These are phyloP conservation scores for Teratosphaeria destructans DNA, from an alignment of 2,329 filamentous ascomycete species.

Conservation along the genomic window DNA sequence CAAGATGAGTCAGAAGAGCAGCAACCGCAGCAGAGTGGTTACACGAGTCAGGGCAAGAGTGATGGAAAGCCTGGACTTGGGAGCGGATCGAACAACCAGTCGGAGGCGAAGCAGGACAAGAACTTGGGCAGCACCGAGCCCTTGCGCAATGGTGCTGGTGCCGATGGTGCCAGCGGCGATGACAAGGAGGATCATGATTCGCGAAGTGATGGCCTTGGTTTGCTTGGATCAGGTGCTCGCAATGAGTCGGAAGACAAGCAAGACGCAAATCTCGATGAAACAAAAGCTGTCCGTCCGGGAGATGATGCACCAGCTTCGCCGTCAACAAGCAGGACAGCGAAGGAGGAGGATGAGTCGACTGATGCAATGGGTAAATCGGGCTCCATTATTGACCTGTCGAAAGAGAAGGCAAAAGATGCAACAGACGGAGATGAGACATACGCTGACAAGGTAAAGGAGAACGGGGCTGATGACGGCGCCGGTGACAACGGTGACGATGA, in stretches of 20 bases:
- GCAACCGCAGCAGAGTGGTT: background rate
- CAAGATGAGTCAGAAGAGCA: slow-evolving; percentile 2
- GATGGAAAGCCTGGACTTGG: background rate
- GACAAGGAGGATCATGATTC: background rate
- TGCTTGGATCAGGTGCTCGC: background rate
- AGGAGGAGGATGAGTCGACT: slow-evolving; percentile 13
- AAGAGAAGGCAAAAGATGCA: slow-evolving; percentile 12
- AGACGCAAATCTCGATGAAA: background rate
- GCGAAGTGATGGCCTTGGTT: background rate
- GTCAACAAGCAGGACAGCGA: background rate
- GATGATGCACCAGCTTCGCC: background rate
- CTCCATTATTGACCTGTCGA: slow-evolving; percentile 16
- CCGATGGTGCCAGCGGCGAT: slow-evolving; percentile 2
- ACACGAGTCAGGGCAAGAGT: background rate
- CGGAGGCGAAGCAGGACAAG: slow-evolving; percentile 15
- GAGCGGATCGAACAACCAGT: slow-evolving; percentile 6
- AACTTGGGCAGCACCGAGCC: slow-evolving; percentile 11
- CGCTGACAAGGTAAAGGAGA: background rate
- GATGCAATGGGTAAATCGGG: slow-evolving; percentile 22
- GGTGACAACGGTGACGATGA: background rate
- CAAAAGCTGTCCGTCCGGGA: background rate
- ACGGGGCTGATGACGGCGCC: background rate
- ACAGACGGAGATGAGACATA: background rate
- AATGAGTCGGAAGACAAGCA: background rate
- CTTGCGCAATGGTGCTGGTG: slow-evolving; percentile 9